phyloP scores from a whole-genome alignment of 495 filamentous ascomycete genomes.

The Neurospora hispaniola region DNA sequence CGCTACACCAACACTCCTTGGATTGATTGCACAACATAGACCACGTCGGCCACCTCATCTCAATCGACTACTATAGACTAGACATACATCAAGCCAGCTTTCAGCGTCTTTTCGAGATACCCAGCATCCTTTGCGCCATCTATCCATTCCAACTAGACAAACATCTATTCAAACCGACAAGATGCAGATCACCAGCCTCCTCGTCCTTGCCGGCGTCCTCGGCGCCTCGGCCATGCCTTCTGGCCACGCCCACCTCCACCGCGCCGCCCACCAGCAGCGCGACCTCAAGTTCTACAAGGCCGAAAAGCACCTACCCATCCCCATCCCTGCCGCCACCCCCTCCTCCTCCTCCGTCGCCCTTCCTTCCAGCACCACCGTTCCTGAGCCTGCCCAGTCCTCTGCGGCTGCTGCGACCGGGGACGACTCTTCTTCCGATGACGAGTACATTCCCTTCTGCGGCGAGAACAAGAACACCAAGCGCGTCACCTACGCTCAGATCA shows the following conservation, averaged over 20 bases:
- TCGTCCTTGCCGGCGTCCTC: slow-evolving; percentile 21
- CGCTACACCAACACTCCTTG: slow-evolving; percentile 7
- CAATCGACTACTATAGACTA: neutral
- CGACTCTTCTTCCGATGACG: neutral
- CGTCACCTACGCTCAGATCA: slow-evolving; percentile 23
- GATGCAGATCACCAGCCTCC: slow-evolving; percentile 21
- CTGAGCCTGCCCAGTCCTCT: neutral
- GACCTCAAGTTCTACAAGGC: slow-evolving; percentile 17
- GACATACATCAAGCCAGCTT: too few relatives aligned
- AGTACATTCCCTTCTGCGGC: slow-evolving; percentile 19
- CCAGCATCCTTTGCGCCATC: neutral
- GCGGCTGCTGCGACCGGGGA: neutral
- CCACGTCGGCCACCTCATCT: neutral
- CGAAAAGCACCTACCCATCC: slow-evolving; percentile 7
- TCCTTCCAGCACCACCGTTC: neutral
- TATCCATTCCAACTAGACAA: slow-evolving; percentile 2
- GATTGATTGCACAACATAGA: slow-evolving; percentile 13
- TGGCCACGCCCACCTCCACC: slow-evolving; percentile 24
- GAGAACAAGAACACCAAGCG: slow-evolving; percentile 19
- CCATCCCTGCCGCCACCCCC: slow-evolving; percentile 1
- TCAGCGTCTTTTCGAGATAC: too few relatives aligned
- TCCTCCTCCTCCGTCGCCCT: neutral
- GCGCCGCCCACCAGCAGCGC: slow-evolving; percentile 13
- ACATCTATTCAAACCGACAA: slow-evolving; percentile 2
- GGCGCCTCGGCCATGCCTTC: slow-evolving; percentile 21